Conservation (phyloP, 768 basidiomycete species). For the Pilatotrama ljubarskyi region DNA sequence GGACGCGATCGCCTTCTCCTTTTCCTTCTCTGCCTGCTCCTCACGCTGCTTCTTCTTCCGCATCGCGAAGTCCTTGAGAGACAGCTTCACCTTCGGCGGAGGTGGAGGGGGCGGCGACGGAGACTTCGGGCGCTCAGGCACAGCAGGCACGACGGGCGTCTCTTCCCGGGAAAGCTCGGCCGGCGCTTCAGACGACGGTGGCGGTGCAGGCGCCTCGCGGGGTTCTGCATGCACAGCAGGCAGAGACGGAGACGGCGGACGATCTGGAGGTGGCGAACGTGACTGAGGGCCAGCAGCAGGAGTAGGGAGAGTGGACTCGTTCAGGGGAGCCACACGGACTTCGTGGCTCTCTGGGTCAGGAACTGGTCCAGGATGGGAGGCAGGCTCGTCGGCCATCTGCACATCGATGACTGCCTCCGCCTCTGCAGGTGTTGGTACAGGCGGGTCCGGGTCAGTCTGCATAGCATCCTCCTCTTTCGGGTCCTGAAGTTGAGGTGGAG, state of each 20-base stretch:
- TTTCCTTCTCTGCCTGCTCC: slow-evolving; percentile 36
- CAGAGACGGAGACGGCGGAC: neutral
- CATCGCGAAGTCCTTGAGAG: slow-evolving; percentile 57
- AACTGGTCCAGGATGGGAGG: neutral
- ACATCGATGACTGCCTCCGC: neutral
- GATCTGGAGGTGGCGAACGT: neutral
- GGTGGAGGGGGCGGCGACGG: slow-evolving; percentile 29
- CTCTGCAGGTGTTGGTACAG: neutral
- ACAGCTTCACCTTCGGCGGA: slow-evolving; percentile 53
- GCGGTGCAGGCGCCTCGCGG: neutral
- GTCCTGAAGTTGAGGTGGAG: too few species aligned
- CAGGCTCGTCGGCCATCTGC: neutral
- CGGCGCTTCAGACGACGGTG: neutral
- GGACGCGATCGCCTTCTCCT: slow-evolving; percentile 32
- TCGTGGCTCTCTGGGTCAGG: neutral
- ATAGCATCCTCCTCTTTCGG: too few species aligned
- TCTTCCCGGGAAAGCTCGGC: neutral
- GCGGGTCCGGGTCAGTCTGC: too few species aligned
- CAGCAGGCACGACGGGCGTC: neutral
- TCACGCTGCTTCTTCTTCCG: slow-evolving; percentile 56
- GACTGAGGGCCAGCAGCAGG: neutral
- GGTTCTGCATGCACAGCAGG: neutral
- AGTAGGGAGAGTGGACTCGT: neutral
- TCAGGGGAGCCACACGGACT: neutral
- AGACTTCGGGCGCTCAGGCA: slow-evolving; percentile 1